A percentile compares a stretch with the other conserved stretches of the same genome.
These are phyloP conservation scores for Xylaria curta DNA, from an alignment of 495 filamentous ascomycete species.

Conservation along the genomic window DNA sequence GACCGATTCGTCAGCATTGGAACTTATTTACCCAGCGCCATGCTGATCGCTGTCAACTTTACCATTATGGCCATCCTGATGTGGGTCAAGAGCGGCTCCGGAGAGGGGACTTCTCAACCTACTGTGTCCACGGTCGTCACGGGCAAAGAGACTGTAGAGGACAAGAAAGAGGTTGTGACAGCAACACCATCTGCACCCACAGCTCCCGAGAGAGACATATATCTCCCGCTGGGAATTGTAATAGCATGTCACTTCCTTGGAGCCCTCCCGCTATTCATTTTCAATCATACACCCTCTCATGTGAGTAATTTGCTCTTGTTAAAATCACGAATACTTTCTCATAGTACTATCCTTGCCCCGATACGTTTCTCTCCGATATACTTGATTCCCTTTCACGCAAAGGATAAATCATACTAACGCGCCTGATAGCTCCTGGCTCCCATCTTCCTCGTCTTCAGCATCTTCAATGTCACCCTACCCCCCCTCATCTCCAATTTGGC, in stretches of 20 bases:
- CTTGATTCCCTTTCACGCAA: not conserved
- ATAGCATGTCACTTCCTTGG: slow-evolving; percentile 74
- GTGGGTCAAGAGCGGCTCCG: slow-evolving; percentile 83
- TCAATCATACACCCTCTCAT: slow-evolving; percentile 73
- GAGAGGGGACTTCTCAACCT: slow-evolving; percentile 24
- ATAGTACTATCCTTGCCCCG: not conserved
- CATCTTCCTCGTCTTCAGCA: slow-evolving; percentile 63
- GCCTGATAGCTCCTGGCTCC: slow-evolving; percentile 60
- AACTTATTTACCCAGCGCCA: slow-evolving; percentile 94
- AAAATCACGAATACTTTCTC: slow-evolving; percentile 11
- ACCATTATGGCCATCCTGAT: slow-evolving; percentile 92
- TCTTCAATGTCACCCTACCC: slow-evolving; percentile 66
- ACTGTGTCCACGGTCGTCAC: slow-evolving; percentile 33
- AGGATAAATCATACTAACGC: slow-evolving; percentile 34
- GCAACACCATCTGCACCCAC: slow-evolving; percentile 32
- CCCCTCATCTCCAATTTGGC: slow-evolving; percentile 60
- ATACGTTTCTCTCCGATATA: not conserved
- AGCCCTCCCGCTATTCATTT: slow-evolving; percentile 83
- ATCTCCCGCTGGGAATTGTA: slow-evolving; percentile 78
- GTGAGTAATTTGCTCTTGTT: slow-evolving; percentile 55
- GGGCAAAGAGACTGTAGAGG: slow-evolving; percentile 32
- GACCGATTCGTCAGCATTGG: slow-evolving; percentile 97
- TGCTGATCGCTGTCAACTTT: slow-evolving; percentile 93
- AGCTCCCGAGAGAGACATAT: slow-evolving; percentile 72
- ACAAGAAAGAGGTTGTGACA: slow-evolving; percentile 14